A percentile compares a stretch with the other conserved stretches of the same genome.
Evolutionary conservation across 805 yeast species (phyloP).

Genomic region (Vanderwaltozyma tropicalis): DNA sequence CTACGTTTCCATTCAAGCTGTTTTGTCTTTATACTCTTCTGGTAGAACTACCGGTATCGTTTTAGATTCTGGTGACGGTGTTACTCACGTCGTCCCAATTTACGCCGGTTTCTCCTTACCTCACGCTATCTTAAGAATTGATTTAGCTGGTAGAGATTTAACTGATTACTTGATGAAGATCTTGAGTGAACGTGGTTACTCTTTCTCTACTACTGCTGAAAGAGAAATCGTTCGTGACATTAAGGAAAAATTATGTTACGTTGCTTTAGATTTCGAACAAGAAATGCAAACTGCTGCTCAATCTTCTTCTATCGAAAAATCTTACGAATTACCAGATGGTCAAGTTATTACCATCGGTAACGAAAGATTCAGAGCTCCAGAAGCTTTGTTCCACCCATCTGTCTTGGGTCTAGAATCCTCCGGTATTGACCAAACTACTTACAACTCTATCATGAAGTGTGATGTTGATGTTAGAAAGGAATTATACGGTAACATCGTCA

Average conservation of each 20-base stretch:
- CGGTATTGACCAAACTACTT: conserved; percentile 94
- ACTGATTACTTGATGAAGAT: conserved; percentile 99
- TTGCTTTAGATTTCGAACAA: conserved; percentile 98
- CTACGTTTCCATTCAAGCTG: conserved; percentile 98
- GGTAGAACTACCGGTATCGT: conserved; percentile 99
- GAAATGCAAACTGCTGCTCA: conserved; percentile 99
- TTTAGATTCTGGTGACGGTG: conserved; percentile 99
- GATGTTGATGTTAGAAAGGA: conserved; percentile 98
- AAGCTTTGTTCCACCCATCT: conserved; percentile 98
- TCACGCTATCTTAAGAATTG: conserved; percentile 97
- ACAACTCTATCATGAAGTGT: conserved; percentile 81
- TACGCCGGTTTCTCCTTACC: conserved; percentile 99
- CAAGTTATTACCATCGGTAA: conserved; percentile 99
- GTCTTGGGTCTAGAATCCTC: conserved; percentile 86
- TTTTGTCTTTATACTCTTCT: conserved; percentile 92
- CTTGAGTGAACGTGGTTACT: conserved; percentile 96
- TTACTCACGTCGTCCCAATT: conserved; percentile 99
- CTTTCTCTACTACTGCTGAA: conserved; percentile 98
- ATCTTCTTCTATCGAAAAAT: conserved; percentile 95
- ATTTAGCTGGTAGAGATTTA: conserved; percentile 98
- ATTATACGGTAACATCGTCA: conserved; percentile 96
- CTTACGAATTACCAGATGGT: conserved; percentile 99
- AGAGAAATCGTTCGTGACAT: conserved; percentile 85
- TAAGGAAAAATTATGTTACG: conserved; percentile 98
- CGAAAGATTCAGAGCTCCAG: conserved; percentile 99